These are phyloP conservation scores for Candida sakaeoensis DNA, from an alignment of 805 yeast species.

Conservation along the genomic window DNA sequence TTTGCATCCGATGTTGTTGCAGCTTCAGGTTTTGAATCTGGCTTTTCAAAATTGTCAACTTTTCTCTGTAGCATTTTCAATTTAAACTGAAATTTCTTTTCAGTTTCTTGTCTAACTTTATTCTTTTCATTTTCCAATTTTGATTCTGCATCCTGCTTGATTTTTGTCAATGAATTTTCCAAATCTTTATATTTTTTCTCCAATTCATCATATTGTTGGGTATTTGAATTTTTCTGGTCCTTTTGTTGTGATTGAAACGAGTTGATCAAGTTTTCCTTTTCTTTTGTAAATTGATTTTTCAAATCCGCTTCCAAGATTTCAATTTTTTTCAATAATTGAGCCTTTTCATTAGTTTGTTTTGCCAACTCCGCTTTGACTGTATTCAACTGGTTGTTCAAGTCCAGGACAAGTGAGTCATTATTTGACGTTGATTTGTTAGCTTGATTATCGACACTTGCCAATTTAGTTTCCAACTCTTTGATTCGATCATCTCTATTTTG, in stretches of 20 bases:
- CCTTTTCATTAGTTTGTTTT: conserved; percentile 9
- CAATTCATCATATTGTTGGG: conserved; percentile 15
- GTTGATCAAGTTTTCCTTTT: conserved; percentile 8
- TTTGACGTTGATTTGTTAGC: too few relatives aligned
- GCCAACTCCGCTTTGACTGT: conserved; percentile 15
- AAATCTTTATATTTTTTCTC: conserved; percentile 15
- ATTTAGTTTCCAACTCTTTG: conserved; percentile 4
- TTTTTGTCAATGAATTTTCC: conserved; percentile 13
- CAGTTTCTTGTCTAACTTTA: conserved; percentile 46
- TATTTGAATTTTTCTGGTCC: conserved; percentile 4
- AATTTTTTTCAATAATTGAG: conserved; percentile 10
- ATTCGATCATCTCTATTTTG: conserved; percentile 9
- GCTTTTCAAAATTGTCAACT: conserved; percentile 45
- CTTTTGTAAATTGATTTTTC: conserved; percentile 17
- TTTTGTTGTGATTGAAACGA: conserved; percentile 5
- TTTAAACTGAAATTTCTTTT: conserved; percentile 57
- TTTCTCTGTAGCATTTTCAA: conserved; percentile 52
- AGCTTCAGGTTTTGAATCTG: conserved; percentile 1
- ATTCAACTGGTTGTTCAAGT: conserved; percentile 12
- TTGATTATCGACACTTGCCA: not conserved
- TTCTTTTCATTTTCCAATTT: conserved; percentile 25
- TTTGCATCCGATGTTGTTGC: not conserved
- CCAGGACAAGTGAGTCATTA: conserved; percentile 13
- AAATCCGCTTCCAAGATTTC: conserved; percentile 12
- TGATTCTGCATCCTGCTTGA: conserved; percentile 14